Conservation (phyloP, 2,329 filamentous ascomycete species). For the Ceratocystis diversiconidia region DNA sequence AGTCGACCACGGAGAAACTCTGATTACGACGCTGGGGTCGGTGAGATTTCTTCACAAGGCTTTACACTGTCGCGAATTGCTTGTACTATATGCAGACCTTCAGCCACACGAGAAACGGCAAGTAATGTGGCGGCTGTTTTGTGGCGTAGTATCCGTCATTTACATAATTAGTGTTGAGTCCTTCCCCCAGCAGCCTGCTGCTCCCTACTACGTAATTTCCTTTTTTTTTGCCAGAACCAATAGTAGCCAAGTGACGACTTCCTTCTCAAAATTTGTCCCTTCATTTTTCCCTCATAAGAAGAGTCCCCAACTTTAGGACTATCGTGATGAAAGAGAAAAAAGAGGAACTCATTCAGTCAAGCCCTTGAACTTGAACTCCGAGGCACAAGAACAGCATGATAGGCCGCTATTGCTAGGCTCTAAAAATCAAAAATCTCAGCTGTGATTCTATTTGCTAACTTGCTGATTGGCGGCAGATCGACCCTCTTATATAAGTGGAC, state of each 20-base stretch:
- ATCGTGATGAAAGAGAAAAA: not conserved
- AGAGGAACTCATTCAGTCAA: not conserved
- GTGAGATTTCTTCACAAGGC: not conserved
- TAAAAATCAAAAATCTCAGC: not conserved
- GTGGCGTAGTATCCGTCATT: too few species aligned
- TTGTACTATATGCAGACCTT: not conserved
- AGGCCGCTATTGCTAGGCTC: not conserved
- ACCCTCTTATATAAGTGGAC: not conserved
- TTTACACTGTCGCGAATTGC: not conserved
- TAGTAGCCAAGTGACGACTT: too few species aligned
- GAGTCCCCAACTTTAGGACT: too few species aligned
- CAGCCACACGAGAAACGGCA: not conserved
- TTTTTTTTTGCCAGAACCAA: too few species aligned
- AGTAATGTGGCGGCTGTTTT: not conserved
- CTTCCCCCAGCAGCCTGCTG: too few species aligned
- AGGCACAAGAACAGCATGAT: too few species aligned
- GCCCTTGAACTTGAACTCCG: too few species aligned
- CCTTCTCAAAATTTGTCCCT: too few species aligned
- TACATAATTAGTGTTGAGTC: too few species aligned
- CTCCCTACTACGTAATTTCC: too few species aligned
- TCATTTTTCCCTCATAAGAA: too few species aligned
- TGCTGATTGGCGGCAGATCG: slow-evolving; percentile 4
- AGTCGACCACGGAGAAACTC: not conserved
- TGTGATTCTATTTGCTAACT: not conserved
- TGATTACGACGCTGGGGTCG: not conserved